These are phyloP conservation scores for Corymbia citriodora DNA, from an alignment of 441 rosid species.

Conservation along the genomic window DNA sequence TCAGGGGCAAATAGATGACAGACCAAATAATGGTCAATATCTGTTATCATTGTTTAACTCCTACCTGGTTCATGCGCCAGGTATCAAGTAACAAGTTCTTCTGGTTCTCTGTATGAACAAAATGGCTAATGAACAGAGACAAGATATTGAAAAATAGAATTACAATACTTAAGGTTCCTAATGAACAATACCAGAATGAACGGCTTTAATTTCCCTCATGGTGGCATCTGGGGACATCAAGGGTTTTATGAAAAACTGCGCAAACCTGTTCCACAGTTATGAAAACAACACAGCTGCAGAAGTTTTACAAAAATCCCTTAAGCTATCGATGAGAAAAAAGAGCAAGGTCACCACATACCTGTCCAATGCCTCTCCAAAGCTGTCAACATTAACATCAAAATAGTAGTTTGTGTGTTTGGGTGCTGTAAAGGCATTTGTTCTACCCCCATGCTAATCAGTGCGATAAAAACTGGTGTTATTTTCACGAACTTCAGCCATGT, in stretches of 20 bases:
- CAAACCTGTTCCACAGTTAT: slow-evolving; percentile 50
- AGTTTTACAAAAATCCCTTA: not conserved
- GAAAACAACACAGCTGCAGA: not conserved
- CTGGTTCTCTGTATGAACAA: slow-evolving; percentile 60
- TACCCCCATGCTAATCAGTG: slow-evolving; percentile 73
- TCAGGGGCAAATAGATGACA: not conserved
- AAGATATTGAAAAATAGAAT: not conserved
- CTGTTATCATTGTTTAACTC: not conserved
- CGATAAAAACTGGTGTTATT: not conserved
- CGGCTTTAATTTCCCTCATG: slow-evolving; percentile 81
- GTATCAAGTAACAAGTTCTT: slow-evolving; percentile 76
- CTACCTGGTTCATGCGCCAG: slow-evolving; percentile 88
- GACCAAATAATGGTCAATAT: not conserved
- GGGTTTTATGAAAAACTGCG: slow-evolving; percentile 85
- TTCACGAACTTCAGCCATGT: not conserved
- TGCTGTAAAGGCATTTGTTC: slow-evolving; percentile 70
- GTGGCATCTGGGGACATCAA: slow-evolving; percentile 94
- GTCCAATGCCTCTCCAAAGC: slow-evolving; percentile 86
- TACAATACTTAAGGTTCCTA: not conserved
- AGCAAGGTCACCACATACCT: slow-evolving; percentile 32
- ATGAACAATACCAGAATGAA: slow-evolving; percentile 65
- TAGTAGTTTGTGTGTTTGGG: slow-evolving; percentile 57
- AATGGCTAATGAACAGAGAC: not conserved
- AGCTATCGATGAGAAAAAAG: not conserved
- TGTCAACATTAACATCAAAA: slow-evolving; percentile 70